phyloP scores from a whole-genome alignment of 441 rosid genomes.

The Pelargonium myrrhifolium region DNA sequence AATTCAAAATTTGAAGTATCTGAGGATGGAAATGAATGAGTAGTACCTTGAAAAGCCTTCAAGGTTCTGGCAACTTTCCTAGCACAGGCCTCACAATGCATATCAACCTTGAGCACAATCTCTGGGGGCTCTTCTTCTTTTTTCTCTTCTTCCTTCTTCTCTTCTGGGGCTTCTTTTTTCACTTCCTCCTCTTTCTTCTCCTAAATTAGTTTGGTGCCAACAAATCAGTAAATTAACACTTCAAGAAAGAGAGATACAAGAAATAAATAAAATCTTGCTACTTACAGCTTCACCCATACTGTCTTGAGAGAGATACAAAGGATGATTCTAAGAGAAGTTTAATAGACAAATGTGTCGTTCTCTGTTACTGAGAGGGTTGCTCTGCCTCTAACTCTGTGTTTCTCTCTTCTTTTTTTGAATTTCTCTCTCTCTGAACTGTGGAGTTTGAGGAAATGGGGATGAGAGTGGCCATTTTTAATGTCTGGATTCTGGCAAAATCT shows the following conservation, averaged over 20 bases:
- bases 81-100: slow-evolving; percentile 53
- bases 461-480: neutral
- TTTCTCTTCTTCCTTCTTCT: slow-evolving; percentile 24
- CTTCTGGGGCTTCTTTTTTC: slow-evolving; percentile 10
- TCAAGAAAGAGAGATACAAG: neutral
- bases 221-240: neutral
- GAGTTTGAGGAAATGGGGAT: neutral
- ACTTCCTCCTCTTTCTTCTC: slow-evolving; percentile 24
- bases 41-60: slow-evolving; percentile 40
- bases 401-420: too few relatives aligned
- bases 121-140: slow-evolving; percentile 29
- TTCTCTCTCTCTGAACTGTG: neutral
- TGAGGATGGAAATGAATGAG: neutral
- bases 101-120: slow-evolving; percentile 47
- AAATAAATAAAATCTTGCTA: too few relatives aligned
- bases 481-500: neutral
- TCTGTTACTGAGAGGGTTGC: too few relatives aligned
- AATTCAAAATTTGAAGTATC: neutral
- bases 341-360: too few relatives aligned
- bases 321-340: too few relatives aligned
- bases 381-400: neutral
- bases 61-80: slow-evolving; percentile 36
- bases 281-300: too few relatives aligned
- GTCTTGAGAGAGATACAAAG: too few relatives aligned
- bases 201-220: slow-evolving; percentile 9